Percentiles rank a stretch among this genome's conserved stretches.
Evolutionary conservation across 116 monocot genomes (phyloP).

Genomic region (Iris pallida): DNA sequence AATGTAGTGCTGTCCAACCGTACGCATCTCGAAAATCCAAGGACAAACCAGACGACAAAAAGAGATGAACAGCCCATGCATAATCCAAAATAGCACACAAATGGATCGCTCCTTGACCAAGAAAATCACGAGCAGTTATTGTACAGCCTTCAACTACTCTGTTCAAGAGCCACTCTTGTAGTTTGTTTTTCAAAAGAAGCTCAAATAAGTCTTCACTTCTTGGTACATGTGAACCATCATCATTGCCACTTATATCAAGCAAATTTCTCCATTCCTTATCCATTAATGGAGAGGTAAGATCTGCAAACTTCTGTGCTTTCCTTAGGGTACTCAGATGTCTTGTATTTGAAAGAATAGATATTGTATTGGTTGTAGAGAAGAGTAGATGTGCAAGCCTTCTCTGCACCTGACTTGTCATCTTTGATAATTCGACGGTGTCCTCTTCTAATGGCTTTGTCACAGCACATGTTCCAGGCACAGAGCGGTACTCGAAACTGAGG

Average conservation of each 20-base stretch:
- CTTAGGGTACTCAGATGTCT: conserved; percentile 43
- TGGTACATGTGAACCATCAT: conserved; percentile 6
- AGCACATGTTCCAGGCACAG: conserved; percentile 10
- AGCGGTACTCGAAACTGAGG: conserved; percentile 51
- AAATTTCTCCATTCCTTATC: conserved; percentile 61
- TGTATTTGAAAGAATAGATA: conserved; percentile 36
- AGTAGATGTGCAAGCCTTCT: conserved; percentile 68
- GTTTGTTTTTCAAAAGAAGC: conserved; percentile 67
- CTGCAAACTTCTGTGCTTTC: conserved; percentile 49
- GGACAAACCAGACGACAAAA: conserved; percentile 61
- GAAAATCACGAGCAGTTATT: conserved; percentile 46
- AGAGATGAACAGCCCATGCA: conserved; percentile 68
- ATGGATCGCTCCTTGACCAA: conserved; percentile 91
- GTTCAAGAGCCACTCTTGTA: conserved; percentile 78
- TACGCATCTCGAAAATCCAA: conserved; percentile 82
- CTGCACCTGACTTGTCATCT: conserved; percentile 21
- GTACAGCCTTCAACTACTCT: conserved; percentile 70
- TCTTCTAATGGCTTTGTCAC: conserved; percentile 22
- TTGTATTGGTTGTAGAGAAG: conserved; percentile 55
- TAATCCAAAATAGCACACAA: conserved; percentile 78
- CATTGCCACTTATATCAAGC: conserved; percentile 17
- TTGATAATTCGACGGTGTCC: conserved; percentile 12
- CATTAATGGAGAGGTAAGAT: conserved; percentile 38
- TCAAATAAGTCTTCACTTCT: conserved; percentile 43
- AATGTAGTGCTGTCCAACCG: conserved; percentile 97